Evolutionary conservation across 805 yeast genomes (phyloP).

Genomic region (Sugiyamaella lignohabitans): DNA sequence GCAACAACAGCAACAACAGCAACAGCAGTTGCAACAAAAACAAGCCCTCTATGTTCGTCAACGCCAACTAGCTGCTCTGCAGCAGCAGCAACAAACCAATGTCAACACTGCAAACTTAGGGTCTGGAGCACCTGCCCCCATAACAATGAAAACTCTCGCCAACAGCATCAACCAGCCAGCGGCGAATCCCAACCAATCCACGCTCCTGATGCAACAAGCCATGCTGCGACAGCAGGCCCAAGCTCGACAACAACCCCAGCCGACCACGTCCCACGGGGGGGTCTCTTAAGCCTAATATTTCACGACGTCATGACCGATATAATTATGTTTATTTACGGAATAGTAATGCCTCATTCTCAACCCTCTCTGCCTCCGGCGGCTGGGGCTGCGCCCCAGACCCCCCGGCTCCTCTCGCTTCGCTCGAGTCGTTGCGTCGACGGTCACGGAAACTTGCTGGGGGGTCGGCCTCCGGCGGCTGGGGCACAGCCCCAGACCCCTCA

Average conservation of each 20-base stretch:
- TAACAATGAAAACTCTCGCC: not conserved
- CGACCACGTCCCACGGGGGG: not conserved
- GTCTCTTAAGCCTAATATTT: not conserved
- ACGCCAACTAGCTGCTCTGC: too few relatives aligned
- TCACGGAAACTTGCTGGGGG: too few relatives aligned
- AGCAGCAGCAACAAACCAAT: too few relatives aligned
- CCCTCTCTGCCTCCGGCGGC: not conserved
- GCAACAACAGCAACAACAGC: slow-evolving; percentile 5
- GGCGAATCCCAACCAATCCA: not conserved
- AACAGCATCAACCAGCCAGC: not conserved
- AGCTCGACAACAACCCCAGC: too few relatives aligned
- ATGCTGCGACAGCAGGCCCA: not conserved
- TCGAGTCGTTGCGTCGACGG: too few relatives aligned
- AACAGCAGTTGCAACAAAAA: not conserved
- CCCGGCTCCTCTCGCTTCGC: too few relatives aligned
- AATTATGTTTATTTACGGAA: too few relatives aligned
- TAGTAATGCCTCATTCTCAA: not conserved
- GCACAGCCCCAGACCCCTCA: too few relatives aligned
- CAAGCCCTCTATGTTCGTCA: too few relatives aligned
- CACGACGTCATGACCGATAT: not conserved
- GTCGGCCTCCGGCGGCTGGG: too few relatives aligned
- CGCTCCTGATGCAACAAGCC: not conserved
- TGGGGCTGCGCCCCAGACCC: not conserved
- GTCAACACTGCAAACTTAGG: too few relatives aligned
- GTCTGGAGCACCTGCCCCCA: not conserved